Percentiles rank a stretch among this genome's conserved stretches.
phyloP scores from a whole-genome alignment of 371 early-diverging fungal genomes.

The Conidiobolus incongruus region DNA sequence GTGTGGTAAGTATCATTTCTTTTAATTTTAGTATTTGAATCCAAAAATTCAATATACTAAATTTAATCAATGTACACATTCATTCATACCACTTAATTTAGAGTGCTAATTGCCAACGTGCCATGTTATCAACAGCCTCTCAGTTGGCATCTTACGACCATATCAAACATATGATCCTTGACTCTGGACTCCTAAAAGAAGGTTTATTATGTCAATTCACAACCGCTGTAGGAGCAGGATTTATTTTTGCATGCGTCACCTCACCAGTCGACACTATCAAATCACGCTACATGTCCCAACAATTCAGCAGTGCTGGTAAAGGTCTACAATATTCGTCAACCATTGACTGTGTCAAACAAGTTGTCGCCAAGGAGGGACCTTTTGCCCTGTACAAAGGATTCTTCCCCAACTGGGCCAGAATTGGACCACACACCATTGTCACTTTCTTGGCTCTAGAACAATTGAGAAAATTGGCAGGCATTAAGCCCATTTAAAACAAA shows the following conservation, averaged over 20 bases:
- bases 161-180: constrained; percentile 16
- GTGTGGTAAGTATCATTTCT: constrained; percentile 3
- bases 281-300: constrained; percentile 21
- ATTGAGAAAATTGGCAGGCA: constrained; percentile 11
- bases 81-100: neutral
- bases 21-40: no score
- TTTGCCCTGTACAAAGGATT: constrained; percentile 17
- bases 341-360: constrained; percentile 11
- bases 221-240: constrained; percentile 5
- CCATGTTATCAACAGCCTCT: constrained; percentile 20
- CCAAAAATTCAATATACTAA: no score
- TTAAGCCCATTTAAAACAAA: constrained; percentile 11
- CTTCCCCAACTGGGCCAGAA: constrained; percentile 14
- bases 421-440: constrained; percentile 18
- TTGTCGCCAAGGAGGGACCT: constrained; percentile 11
- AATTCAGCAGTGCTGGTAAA: constrained; percentile 8
- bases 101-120: constrained; percentile 13
- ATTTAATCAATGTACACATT: no score
- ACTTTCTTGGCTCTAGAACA: constrained; percentile 16
- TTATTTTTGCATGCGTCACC: constrained; percentile 15
- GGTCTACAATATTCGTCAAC: constrained; percentile 3
- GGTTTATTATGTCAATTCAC: constrained; percentile 9
- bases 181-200: constrained; percentile 6
- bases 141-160: constrained; percentile 23
- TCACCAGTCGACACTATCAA: constrained; percentile 22